Percentiles rank a stretch among this genome's conserved stretches.
phyloP scores from a whole-genome alignment of 768 basidiomycete genomes.

The Amanita rubescens region DNA sequence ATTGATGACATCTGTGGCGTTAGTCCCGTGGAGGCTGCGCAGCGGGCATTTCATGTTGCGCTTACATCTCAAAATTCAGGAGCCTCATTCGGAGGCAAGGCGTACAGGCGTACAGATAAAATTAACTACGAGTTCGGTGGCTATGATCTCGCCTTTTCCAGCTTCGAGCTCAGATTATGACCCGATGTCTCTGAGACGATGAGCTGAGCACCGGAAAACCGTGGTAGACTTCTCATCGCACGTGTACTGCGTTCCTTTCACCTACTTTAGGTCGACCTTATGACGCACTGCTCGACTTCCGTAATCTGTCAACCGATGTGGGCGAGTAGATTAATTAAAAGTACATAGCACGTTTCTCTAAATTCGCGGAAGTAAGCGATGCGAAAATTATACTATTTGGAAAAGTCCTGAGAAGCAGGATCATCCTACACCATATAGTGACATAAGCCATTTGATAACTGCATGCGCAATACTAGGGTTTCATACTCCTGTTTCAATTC shows the following conservation, averaged over 20 bases:
- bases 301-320: too few species aligned
- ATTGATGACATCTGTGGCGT: constrained; percentile 36
- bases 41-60: constrained; percentile 66
- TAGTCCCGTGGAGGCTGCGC: constrained; percentile 60
- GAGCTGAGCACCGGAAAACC: too few species aligned
- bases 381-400: neutral
- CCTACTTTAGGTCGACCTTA: too few species aligned
- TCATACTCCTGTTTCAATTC: neutral
- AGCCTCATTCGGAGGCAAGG: constrained; percentile 11
- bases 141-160: constrained; percentile 86
- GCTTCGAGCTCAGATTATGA: constrained; percentile 48
- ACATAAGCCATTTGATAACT: neutral
- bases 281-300: too few species aligned
- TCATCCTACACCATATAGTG: neutral
- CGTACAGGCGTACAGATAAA: constrained; percentile 85
- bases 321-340: too few species aligned
- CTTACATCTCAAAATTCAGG: constrained; percentile 26
- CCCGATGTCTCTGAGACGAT: too few species aligned
- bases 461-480: too few species aligned
- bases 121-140: constrained; percentile 98
- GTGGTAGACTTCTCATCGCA: too few species aligned
- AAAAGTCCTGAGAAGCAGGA: neutral
- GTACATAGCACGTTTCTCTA: too few species aligned
- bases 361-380: neutral
- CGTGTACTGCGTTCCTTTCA: too few species aligned